Evolutionary conservation across 2,329 filamentous ascomycete genomes (phyloP), one percentile per base, ranked within the genome.

Genomic region (Lecanicillium sp.): DNA sequence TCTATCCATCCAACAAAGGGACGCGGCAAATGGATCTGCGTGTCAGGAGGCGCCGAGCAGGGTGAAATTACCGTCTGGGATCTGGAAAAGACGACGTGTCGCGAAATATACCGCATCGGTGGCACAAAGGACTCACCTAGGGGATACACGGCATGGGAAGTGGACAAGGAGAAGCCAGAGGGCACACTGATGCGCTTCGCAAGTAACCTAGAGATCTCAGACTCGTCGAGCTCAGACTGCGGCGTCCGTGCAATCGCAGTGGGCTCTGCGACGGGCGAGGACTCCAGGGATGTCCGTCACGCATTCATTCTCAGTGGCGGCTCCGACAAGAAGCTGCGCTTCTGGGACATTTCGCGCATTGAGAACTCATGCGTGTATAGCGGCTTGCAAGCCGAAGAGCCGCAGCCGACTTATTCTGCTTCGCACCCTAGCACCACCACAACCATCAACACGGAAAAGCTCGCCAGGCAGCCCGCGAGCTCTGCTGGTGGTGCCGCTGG

Each of bases 41-140:
- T 96, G 8, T 83, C 88, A 3, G 89, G 90, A 13, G 89, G 90
- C 8, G 94, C 85, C 7, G 84, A 80, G 4, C 80, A 86, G 44
- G 87, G 87, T 13, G 92, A 98, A 56, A 78, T 98, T 22, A 94
- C 87, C 0, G 84, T 94, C 1, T 98, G 92, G 92, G 92, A 97
- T 54, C 70, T 97, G 13, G 90, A 97, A 56, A 94, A 90, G 62
- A 79, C 81, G 7, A 74, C 84, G 33, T 98, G 92, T 54, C 78
- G 87, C 43, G 89, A 97, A 57, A 81, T 96, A 1, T 95, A 94
- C 57, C 81, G 87, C 63, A 83, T 57, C 57, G 74, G 79, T 2
- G 75, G 76, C 18, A 69, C 65, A 37, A 74, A 78, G 61, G 73
- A 83, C 42, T 65, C 64, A 0, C 64, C 72, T 1, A 81, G 78